These are phyloP conservation scores for Tremellales sp. DNA, from an alignment of 1,284 basidiomycete species.

Conservation along the genomic window DNA sequence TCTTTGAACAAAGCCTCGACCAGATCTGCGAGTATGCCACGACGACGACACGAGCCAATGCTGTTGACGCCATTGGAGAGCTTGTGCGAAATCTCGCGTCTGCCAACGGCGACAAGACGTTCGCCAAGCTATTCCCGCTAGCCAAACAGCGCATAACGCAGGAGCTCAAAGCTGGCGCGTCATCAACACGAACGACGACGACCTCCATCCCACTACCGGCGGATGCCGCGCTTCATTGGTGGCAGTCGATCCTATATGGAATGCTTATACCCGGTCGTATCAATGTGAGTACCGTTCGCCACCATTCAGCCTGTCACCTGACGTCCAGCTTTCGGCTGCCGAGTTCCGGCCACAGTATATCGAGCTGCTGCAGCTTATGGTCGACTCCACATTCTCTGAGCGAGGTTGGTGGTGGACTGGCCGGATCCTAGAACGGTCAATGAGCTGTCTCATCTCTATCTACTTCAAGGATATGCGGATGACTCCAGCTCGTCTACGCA, in stretches of 20 bases:
- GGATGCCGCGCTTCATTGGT: constrained; percentile 93
- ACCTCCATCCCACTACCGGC: constrained; percentile 77
- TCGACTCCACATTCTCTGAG: constrained; percentile 80
- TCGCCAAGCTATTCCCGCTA: constrained; percentile 74
- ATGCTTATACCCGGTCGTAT: constrained; percentile 36
- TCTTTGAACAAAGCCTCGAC: constrained; percentile 82
- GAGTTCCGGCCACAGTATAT: constrained; percentile 46
- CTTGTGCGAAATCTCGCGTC: constrained; percentile 82
- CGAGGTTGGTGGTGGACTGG: constrained; percentile 82
- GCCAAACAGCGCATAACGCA: constrained; percentile 76
- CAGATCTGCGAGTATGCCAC: constrained; percentile 76
- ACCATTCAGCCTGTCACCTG: constrained; percentile 2
- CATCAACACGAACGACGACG: constrained; percentile 82
- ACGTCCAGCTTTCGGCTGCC: constrained; percentile 21
- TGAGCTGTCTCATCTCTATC: constrained; percentile 70
- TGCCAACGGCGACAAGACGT: constrained; percentile 69
- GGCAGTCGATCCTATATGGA: constrained; percentile 38
- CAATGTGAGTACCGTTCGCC: constrained; percentile 10
- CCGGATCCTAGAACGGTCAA: constrained; percentile 69
- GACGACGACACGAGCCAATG: constrained; percentile 78
- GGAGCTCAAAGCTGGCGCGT: constrained; percentile 87
- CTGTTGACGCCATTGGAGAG: constrained; percentile 84
- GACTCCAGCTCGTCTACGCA: constrained; percentile 51
- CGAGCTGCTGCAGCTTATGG: constrained; percentile 63
- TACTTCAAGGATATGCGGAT: constrained; percentile 81